Base-by-base conservation (phyloP, 805 yeast genomes). In the Starmerella bombicola region DNA sequence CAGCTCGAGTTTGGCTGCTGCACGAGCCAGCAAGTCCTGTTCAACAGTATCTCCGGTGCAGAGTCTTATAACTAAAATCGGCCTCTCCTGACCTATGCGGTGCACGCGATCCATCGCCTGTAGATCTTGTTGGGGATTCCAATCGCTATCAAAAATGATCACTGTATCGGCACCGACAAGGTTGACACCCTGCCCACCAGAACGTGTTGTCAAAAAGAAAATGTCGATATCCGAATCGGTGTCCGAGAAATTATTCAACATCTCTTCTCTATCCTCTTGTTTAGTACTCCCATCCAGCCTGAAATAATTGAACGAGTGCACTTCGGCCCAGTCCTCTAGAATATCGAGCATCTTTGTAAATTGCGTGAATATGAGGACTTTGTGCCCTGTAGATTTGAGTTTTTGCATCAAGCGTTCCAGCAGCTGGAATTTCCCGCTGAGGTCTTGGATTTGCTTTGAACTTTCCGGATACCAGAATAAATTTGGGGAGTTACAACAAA, bases 31-130 rank as follows among this genome's bases (percentile, higher is more conserved):
- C 34, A 91, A 65, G 13, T 82, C 68, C 54, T 85, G 91, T 60
- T 88, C 98, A 22, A 86, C 72, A 1, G 95, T 82, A 50, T 80
- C 75, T 29, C 73, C 71, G 8, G 82, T 70, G 15, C 85, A 77
- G 19, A 91, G 67, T 46, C 97, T 69, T 56, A 78, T 83, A 1
- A 88, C 72, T 18, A 82, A 67, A 4, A 86, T 94, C 1, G 95
- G 95, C 40, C 71, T 74, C 1, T 65, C 68, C 58, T 88, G 98
- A 0, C 97, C 97, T 40, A 91, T 83, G 55, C 98, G 67, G 57
- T 88, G 97, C 10, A 81, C 93, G 40, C 98, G 68, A 53, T 86
- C 97, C 75, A 88, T 88, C 0, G 97, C 97, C 58, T 88, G 98
- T 37, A 85, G 64, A 60, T 88, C 97, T 47, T 84, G 93, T 55